These are phyloP conservation scores for Helianthus tuberosus DNA, from an alignment of 129 eudicot genomes.

Conservation along the genomic window DNA sequence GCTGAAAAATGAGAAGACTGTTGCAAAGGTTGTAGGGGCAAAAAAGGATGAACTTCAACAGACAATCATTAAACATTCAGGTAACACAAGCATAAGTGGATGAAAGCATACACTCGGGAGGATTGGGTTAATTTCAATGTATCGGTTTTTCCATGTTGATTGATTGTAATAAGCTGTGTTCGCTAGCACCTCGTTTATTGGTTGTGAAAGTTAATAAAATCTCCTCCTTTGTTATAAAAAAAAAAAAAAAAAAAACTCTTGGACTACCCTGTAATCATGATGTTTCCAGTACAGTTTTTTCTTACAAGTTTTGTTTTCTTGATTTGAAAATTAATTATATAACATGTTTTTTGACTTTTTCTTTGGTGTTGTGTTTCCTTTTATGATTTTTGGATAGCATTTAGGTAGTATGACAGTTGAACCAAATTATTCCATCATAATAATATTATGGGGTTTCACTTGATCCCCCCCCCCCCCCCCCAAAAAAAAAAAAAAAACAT, in stretches of 20 bases:
- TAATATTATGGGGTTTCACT: no score
- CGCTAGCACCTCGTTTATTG: no score
- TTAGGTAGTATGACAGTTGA: neutral
- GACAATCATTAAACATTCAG: slow-evolving; percentile 62
- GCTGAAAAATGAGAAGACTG: slow-evolving; percentile 50
- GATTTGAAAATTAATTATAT: neutral
- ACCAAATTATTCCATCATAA: slow-evolving; percentile 17
- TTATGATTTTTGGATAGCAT: neutral
- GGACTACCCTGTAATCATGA: neutral
- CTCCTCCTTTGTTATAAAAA: no score
- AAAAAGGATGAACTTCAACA: slow-evolving; percentile 73
- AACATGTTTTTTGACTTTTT: neutral
- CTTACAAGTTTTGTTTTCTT: neutral
- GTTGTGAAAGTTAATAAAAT: no score
- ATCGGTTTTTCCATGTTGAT: no score
- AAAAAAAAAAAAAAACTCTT: neutral
- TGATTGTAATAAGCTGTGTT: no score
- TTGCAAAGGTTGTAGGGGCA: slow-evolving; percentile 67
- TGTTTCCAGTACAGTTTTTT: no score
- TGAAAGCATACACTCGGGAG: neutral
- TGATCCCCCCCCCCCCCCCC: no score
- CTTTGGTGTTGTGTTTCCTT: no score
- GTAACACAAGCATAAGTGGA: slow-evolving; percentile 27
- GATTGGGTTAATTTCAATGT: no score
- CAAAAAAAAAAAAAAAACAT: neutral